Conservation (phyloP, 306 rosid genomes). For the Neltuma alba region DNA sequence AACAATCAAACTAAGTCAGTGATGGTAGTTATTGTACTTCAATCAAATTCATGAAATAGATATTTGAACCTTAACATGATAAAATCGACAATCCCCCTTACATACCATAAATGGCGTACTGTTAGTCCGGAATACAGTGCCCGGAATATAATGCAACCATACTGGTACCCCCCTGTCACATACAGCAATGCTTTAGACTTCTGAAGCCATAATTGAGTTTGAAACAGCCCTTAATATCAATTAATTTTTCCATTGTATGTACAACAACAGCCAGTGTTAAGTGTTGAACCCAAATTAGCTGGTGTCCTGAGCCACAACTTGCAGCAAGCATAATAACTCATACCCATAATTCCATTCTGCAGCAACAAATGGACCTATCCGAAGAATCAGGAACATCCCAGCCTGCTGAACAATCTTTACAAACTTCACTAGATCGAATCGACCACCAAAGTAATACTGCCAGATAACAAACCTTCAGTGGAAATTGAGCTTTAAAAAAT, state of each 20-base stretch:
- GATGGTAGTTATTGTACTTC: constrained; percentile 21
- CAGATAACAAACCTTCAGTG: constrained; percentile 16
- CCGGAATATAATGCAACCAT: constrained; percentile 91
- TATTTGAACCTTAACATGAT: constrained; percentile 1
- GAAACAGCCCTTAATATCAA: constrained; percentile 8
- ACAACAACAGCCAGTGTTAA: neutral
- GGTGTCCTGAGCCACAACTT: neutral
- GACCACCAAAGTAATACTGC: constrained; percentile 60
- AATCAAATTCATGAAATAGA: constrained; percentile 3
- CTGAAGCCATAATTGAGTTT: constrained; percentile 18
- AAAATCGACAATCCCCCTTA: constrained; percentile 26
- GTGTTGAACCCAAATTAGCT: neutral
- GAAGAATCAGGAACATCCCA: constrained; percentile 51
- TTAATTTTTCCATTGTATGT: neutral
- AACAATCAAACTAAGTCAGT: constrained; percentile 34
- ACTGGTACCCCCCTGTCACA: constrained; percentile 90
- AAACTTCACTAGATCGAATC: constrained; percentile 54
- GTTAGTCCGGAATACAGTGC: constrained; percentile 86
- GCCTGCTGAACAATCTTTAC: constrained; percentile 51
- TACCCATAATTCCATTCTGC: constrained; percentile 63
- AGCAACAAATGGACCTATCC: constrained; percentile 56
- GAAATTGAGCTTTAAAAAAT: neutral
- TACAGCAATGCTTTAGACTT: constrained; percentile 32
- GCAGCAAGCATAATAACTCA: neutral
- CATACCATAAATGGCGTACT: constrained; percentile 82